Conservation (phyloP, 768 basidiomycete species). For the Tephrocybe sp. region DNA sequence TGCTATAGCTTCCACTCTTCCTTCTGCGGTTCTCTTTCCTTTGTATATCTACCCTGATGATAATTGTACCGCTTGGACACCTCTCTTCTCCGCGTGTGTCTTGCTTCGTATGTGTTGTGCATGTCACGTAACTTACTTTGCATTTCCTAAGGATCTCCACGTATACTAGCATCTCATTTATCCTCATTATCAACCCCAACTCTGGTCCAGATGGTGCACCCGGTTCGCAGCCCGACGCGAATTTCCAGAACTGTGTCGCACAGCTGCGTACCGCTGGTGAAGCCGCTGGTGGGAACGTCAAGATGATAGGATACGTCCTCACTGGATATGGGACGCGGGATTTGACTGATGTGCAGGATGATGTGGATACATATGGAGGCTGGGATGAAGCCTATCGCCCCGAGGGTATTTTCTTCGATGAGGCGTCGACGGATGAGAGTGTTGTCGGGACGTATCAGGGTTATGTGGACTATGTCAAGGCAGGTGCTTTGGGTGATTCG, state of each 20-base stretch:
- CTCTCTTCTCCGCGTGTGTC: conserved; percentile 23
- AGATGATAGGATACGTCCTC: conserved; percentile 29
- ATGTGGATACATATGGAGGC: conserved; percentile 27
- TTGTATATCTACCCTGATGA: conserved; percentile 28
- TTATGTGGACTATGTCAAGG: conserved; percentile 17
- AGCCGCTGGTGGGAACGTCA: conserved; percentile 21
- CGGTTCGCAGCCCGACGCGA: conserved; percentile 24
- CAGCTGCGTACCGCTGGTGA: conserved; percentile 12
- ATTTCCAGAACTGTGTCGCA: conserved; percentile 27
- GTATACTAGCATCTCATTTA: conserved; percentile 25
- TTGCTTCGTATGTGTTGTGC: neutral
- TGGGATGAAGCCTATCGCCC: conserved; percentile 28
- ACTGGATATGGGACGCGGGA: conserved; percentile 21
- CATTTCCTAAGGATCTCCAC: conserved; percentile 20
- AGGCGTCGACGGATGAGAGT: conserved; percentile 18
- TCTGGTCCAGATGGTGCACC: conserved; percentile 25
- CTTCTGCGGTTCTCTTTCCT: conserved; percentile 27
- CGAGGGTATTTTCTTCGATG: conserved; percentile 35
- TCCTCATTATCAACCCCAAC: conserved; percentile 28
- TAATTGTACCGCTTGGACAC: conserved; percentile 23
- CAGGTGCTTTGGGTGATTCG: conserved; percentile 12
- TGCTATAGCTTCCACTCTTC: conserved; percentile 13
- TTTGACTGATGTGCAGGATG: conserved; percentile 19
- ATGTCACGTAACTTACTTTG: neutral
- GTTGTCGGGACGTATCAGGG: conserved; percentile 22